Percentiles rank a stretch among this genome's conserved stretches.
phyloP scores from a whole-genome alignment of 2,329 filamentous ascomycete genomes.

The Tympanopsis confertula region DNA sequence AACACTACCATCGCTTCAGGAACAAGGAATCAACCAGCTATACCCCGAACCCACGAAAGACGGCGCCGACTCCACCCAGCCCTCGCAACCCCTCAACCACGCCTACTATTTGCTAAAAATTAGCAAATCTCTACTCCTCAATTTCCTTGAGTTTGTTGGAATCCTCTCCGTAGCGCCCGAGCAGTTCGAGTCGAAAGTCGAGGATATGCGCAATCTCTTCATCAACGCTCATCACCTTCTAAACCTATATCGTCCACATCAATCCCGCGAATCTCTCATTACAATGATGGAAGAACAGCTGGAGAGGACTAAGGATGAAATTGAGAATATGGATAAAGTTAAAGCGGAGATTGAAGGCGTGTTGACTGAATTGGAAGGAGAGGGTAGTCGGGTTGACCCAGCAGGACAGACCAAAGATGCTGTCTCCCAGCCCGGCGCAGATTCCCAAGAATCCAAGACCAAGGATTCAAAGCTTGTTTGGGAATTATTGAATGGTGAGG shows the following conservation, averaged over 20 bases:
- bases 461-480: not conserved
- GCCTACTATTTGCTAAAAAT: constrained; percentile 30
- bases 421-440: not conserved
- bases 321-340: constrained; percentile 37
- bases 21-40: constrained; percentile 39
- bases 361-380: constrained; percentile 13
- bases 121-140: constrained; percentile 43
- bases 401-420: not conserved
- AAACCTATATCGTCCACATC: constrained; percentile 54
- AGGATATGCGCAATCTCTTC: constrained; percentile 42
- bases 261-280: constrained; percentile 51
- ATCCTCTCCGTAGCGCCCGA: constrained; percentile 39
- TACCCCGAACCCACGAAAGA: constrained; percentile 28
- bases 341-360: constrained; percentile 31
- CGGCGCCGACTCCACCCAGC: constrained; percentile 6
- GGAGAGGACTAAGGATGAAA: constrained; percentile 37
- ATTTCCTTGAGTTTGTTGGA: constrained; percentile 46
- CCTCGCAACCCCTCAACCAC: not conserved
- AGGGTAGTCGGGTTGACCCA: not conserved
- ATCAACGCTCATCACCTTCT: constrained; percentile 50
- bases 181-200: constrained; percentile 34
- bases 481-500: not conserved
- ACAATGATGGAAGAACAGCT: constrained; percentile 50
- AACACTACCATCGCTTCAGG: constrained; percentile 28
- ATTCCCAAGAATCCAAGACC: not conserved